These are phyloP conservation scores for Linum trigynum DNA, from an alignment of 345 rosid species.

Conservation along the genomic window DNA sequence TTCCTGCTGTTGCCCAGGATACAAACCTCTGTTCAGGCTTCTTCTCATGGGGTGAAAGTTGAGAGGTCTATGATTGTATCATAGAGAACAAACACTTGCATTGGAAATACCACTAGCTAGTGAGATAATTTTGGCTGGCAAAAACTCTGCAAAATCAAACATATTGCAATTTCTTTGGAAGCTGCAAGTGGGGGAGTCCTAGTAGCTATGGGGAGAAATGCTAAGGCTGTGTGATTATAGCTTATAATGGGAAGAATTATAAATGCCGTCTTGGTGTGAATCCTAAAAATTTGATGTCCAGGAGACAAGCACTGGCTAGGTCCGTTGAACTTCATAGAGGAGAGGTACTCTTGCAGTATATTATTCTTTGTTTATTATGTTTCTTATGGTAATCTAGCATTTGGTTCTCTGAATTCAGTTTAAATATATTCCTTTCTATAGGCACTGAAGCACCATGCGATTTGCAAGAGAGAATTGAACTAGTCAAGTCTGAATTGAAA, in stretches of 20 bases:
- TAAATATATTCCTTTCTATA: conserved; percentile 14
- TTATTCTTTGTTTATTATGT: background rate
- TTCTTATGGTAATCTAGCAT: conserved; percentile 8
- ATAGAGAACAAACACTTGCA: conserved; percentile 89
- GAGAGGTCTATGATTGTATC: conserved; percentile 67
- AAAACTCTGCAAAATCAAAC: conserved; percentile 56
- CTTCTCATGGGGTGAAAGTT: conserved; percentile 49
- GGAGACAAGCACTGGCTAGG: conserved; percentile 69
- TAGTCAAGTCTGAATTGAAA: conserved; percentile 48
- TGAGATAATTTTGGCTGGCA: conserved; percentile 61
- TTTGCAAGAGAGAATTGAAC: conserved; percentile 49
- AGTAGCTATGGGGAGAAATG: conserved; percentile 65
- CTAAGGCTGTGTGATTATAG: conserved; percentile 62
- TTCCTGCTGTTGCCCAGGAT: conserved; percentile 61
- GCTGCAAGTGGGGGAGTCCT: conserved; percentile 92
- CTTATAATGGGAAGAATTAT: conserved; percentile 90
- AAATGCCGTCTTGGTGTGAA: conserved; percentile 38
- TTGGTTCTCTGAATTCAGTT: conserved; percentile 2
- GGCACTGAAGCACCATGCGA: conserved; percentile 81
- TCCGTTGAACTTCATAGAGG: conserved; percentile 89
- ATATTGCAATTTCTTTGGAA: conserved; percentile 66
- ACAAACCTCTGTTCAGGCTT: conserved; percentile 60
- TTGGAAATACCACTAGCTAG: conserved; percentile 84
- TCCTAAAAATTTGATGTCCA: conserved; percentile 63
- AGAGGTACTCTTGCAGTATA: conserved; percentile 37